Conservation (phyloP, 2,329 filamentous ascomycete species). For the Pyricularia sp. region DNA sequence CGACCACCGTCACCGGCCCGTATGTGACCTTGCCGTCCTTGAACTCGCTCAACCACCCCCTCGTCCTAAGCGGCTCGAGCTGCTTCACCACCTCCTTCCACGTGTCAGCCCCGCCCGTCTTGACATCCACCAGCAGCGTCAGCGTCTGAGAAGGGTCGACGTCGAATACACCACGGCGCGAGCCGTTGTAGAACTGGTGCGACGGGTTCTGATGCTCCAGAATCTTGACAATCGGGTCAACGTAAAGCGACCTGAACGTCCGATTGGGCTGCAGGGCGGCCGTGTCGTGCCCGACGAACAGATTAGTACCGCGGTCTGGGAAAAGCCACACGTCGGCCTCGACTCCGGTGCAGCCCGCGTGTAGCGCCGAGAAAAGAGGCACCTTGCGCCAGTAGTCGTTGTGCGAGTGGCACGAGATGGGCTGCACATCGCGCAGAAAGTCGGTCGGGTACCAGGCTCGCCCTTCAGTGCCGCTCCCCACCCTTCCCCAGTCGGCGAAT, state of each 20-base stretch:
- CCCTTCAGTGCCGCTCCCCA: slow-evolving; percentile 25
- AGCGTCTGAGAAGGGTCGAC: slow-evolving; percentile 42
- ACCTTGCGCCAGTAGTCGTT: slow-evolving; percentile 62
- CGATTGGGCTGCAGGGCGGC: slow-evolving; percentile 42
- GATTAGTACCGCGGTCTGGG: slow-evolving; percentile 21
- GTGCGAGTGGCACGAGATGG: slow-evolving; percentile 42
- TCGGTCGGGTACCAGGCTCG: slow-evolving; percentile 38
- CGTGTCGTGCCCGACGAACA: slow-evolving; percentile 56
- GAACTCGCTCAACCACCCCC: slow-evolving; percentile 46
- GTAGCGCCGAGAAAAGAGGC: slow-evolving; percentile 53
- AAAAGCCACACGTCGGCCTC: slow-evolving; percentile 62
- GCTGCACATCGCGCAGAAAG: slow-evolving; percentile 33
- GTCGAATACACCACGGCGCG: slow-evolving; percentile 46
- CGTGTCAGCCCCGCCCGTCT: slow-evolving; percentile 42
- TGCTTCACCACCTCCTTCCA: slow-evolving; percentile 44
- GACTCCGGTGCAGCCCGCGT: slow-evolving; percentile 49
- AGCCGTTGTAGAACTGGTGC: slow-evolving; percentile 34
- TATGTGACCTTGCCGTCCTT: slow-evolving; percentile 38
- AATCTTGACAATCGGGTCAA: slow-evolving; percentile 52
- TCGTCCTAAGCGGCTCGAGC: slow-evolving; percentile 47
- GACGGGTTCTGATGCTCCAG: slow-evolving; percentile 40
- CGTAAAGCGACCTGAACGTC: slow-evolving; percentile 54
- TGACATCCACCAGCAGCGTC: slow-evolving; percentile 60
- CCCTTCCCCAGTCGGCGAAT: slow-evolving; percentile 24
- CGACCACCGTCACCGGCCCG: slow-evolving; percentile 58